phyloP scores from a whole-genome alignment of 164 flowering plant genomes.

The Warburgia ugandensis region DNA sequence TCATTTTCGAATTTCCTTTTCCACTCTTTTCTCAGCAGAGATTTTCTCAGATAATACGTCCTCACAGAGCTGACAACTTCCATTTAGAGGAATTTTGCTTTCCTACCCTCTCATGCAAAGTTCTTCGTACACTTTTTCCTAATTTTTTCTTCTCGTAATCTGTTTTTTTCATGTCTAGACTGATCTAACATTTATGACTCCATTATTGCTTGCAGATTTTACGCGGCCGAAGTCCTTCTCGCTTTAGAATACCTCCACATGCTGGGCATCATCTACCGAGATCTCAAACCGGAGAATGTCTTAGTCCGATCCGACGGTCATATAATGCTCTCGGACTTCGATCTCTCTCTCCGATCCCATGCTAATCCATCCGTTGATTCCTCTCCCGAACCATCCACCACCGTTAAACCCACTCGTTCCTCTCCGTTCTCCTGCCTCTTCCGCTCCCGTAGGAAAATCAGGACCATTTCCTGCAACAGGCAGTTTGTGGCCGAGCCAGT shows the following conservation, averaged over 20 bases:
- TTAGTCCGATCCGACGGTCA: slow-evolving; percentile 86
- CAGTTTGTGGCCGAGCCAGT: slow-evolving; percentile 84
- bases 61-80: too few species aligned
- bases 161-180: too few species aligned
- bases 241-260: slow-evolving; percentile 86
- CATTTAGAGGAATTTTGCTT: too few species aligned
- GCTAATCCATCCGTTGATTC: slow-evolving; percentile 52
- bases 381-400: too few species aligned
- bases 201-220: slow-evolving; percentile 67
- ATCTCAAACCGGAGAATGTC: slow-evolving; percentile 82
- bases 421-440: slow-evolving; percentile 29
- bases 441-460: slow-evolving; percentile 50
- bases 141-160: too few species aligned
- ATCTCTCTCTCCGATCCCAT: slow-evolving; percentile 64
- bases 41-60: too few species aligned
- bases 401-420: slow-evolving; percentile 25
- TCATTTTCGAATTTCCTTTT: too few species aligned
- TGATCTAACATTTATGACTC: too few species aligned
- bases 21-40: too few species aligned
- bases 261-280: slow-evolving; percentile 88
- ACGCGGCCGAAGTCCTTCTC: slow-evolving; percentile 84
- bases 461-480: slow-evolving; percentile 31
- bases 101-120: too few species aligned
- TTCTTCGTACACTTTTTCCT: too few species aligned
- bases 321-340: slow-evolving; percentile 90